Evolutionary conservation across 75 land plant species (phyloP), one percentile per base, ranked within the genome.

Genomic region (Chamaecyparis obtusa): DNA sequence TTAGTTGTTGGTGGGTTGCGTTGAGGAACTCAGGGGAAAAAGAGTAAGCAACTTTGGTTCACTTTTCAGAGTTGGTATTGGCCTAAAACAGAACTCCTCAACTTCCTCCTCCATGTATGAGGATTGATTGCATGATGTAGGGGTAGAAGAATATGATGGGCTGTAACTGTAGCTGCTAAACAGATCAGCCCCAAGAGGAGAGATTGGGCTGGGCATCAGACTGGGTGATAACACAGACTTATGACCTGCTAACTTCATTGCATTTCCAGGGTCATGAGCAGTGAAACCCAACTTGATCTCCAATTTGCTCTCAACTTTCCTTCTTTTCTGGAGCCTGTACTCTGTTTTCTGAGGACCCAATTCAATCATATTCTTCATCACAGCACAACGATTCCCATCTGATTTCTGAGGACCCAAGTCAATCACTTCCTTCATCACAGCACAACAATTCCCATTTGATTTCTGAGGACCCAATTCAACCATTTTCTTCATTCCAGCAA

Each of bases 31-130:
- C 83, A 81, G 33, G 51, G 83, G 83, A n/a, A 81, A 81, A 11
- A 81, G 83, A 81, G 83, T 1, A n/a, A 81, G 83, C 49, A 81
- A 46, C 51, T 81, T 46, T 81, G 83, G 83, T 46, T 81, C 83
- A 43, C 46, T 46, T 81, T 46, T 43, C 13, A 1, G 49, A 24
- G 5, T 21, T 80, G n/a, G 21, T 3, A 14, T 3, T 57, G 60
- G 60, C 83, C 11, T 19, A 44, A 80, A 44, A 81, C 51, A 43
- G 4, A 81, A 81, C 16, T 46, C 83, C 30, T 46, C 83, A 0
- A 7, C 69, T 64, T 64, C 69, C 69, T 24, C 69, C n/a, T 81
- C 83, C 13, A 46, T 24, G 44, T 27, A 37, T 13, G 32, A 46
- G 51, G 83, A 44, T 37, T 32, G 33, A 72, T 64, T 64, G n/a